Base-by-base conservation (phyloP, 495 filamentous ascomycete genomes). In the Penicillium crystallinum region DNA sequence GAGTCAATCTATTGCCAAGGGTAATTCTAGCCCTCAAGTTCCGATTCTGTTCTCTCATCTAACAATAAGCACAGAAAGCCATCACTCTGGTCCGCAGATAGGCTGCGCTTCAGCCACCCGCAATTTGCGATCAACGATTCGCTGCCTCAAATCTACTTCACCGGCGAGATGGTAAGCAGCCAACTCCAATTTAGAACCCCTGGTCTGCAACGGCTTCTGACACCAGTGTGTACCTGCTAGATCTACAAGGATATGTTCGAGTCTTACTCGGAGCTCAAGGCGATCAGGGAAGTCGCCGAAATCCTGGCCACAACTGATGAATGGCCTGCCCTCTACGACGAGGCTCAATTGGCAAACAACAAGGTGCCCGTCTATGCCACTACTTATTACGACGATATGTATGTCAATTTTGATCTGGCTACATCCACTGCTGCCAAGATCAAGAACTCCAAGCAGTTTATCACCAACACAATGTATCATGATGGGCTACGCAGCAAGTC, bases 341-440 rank as follows among this genome's bases (percentile, higher is more conserved):
- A 82, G 52, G 76, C 74, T 8, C 83, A 88, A 61, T 76, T 96
- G 17, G 77, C 76, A 6, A 75, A 80, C 55, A 97, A 97, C 59
- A 74, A 86, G 53, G 90, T 97, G 0, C 91, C 93, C 0, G 87
- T 97, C 0, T 97, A 95, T 57, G 85, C 89, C 6, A 88, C 88
- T 0, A 84, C 78, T n/a, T 97, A 84, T 52, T 61, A 89, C 1
- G 88, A 97, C 49, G 92, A 97, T 66, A 96, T 97, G 91, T 97
- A 95, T 58, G 92, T 97, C 27, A 84, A 92, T 55, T 88, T 79
- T 55, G 84, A 84, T 21, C 66, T 90, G 9, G 80, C 87, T 0
- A 71, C 80, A 49, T 84, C 83, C 55, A 93, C 91, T 22, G 90
- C 88, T 11, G 66, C 71, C 25, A 81, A 82, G 70, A 88, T 97